Base-by-base conservation (phyloP, 345 rosid genomes). In the Erysimum cheiranthoides region DNA sequence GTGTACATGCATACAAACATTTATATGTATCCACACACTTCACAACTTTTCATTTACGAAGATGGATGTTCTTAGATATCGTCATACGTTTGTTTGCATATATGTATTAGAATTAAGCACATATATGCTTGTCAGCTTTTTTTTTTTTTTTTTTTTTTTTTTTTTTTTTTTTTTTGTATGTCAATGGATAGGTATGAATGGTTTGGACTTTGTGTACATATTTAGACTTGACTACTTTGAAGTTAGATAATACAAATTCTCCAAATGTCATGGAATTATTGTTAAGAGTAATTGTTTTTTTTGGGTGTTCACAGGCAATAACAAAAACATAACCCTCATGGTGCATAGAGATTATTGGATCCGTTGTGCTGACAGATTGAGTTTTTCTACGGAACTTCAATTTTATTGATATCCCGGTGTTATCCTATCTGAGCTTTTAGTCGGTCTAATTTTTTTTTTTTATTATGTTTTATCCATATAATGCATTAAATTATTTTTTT, bases 391-490 rank as follows among this genome's bases (percentile, higher is more conserved):
- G 0, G 0, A 25, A 34, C 64, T 66, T 43, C 42, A 58, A 35
- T 27, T 38, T 50, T 43, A 72, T 59, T 78, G 50, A 34, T 58
- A 12, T 70, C 68, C 47, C 9, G 97, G 90, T 75, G 96, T 83
- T 95, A 92, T 92, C 97, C 87, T 87, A 82, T 72, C 86, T 88
- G 99, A 95, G 99, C 97, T 92, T 81, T 68, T 70, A 14, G 0
- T 14, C 14, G 1, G 0, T 4, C 9, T 8, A 1, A 50, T 14
- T 54, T 45, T 66, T 42, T 5, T 27, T 17, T 31, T 7, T 4
- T 14, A 43, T 5, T 3, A 0, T 32, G 5, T 52, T 47, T 43
- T 9, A 0, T 35, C 32, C 0, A 34, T 46, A 17, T 8, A 0
- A 21, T 46, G 9, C 3, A 65, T 57, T 46, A 8, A n/a, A 10